Conservation (phyloP, 2,329 filamentous ascomycete genomes). For the Ceratocystis cacaofunesta region DNA sequence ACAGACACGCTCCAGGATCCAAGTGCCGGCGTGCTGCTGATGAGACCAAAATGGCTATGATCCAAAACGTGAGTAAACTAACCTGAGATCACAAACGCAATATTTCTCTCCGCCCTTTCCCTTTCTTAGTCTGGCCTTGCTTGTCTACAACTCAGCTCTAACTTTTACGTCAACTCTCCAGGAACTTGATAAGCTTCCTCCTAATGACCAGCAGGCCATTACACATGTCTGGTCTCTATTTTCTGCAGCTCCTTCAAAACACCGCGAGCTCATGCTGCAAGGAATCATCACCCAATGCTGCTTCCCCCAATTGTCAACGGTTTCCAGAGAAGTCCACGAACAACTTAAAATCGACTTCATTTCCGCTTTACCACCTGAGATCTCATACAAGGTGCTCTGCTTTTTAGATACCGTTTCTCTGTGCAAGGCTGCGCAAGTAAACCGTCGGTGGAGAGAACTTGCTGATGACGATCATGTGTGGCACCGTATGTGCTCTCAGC, state of each 20-base stretch:
- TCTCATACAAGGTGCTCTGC: constrained; percentile 85
- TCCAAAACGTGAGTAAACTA: constrained; percentile 56
- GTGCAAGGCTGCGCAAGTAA: constrained; percentile 92
- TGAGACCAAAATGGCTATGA: constrained; percentile 87
- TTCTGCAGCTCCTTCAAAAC: constrained; percentile 84
- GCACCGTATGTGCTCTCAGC: constrained; percentile 94
- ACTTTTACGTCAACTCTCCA: constrained; percentile 24
- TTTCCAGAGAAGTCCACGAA: constrained; percentile 80
- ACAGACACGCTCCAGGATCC: constrained; percentile 82
- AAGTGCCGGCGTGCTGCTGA: constrained; percentile 88
- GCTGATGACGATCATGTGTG: constrained; percentile 97
- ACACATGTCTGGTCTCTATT: constrained; percentile 97
- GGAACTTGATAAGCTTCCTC: constrained; percentile 69
- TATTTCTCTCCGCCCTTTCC: background rate
- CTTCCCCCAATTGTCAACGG: constrained; percentile 88
- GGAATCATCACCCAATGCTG: constrained; percentile 94
- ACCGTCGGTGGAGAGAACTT: constrained; percentile 68
- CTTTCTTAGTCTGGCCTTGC: background rate
- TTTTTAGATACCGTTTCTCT: constrained; percentile 87
- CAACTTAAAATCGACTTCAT: constrained; percentile 97
- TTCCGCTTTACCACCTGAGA: constrained; percentile 70
- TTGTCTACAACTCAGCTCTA: background rate
- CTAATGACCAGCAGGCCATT: constrained; percentile 84
- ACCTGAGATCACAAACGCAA: background rate
- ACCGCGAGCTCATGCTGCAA: constrained; percentile 90